phyloP scores from a whole-genome alignment of 768 basidiomycete genomes.

The Leccinum boreale region DNA sequence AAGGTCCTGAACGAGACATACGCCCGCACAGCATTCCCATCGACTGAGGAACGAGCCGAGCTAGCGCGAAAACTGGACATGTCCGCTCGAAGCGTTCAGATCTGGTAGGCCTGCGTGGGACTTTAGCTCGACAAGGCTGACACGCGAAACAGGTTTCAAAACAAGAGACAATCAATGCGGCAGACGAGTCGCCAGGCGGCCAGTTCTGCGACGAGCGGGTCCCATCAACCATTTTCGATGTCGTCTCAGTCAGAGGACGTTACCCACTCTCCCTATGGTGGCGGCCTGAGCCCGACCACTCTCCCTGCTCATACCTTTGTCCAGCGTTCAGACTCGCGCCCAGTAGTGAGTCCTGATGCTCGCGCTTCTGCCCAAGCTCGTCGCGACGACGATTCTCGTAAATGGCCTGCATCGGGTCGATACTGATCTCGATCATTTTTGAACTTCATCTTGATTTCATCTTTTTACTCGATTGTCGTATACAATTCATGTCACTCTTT shows the following conservation, averaged over 20 bases:
- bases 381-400: slow-evolving; percentile 46
- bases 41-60: slow-evolving; percentile 79
- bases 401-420: slow-evolving; percentile 44
- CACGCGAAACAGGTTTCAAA: slow-evolving; percentile 67
- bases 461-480: slow-evolving; percentile 30
- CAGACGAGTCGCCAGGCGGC: slow-evolving; percentile 68
- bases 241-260: slow-evolving; percentile 34
- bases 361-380: slow-evolving; percentile 35
- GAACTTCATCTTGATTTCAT: slow-evolving; percentile 33
- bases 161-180: slow-evolving; percentile 80
- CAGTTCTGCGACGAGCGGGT: slow-evolving; percentile 39
- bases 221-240: slow-evolving; percentile 51
- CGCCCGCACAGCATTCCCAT: slow-evolving; percentile 79
- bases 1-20: slow-evolving; percentile 81
- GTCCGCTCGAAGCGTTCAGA: slow-evolving; percentile 83
- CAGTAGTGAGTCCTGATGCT: slow-evolving; percentile 30
- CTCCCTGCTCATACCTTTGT: slow-evolving; percentile 36
- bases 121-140: slow-evolving; percentile 17
- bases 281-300: slow-evolving; percentile 30
- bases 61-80: slow-evolving; percentile 77
- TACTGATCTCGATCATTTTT: slow-evolving; percentile 39
- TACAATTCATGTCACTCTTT: slow-evolving; percentile 34
- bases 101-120: slow-evolving; percentile 53
- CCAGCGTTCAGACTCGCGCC: slow-evolving; percentile 40
- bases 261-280: slow-evolving; percentile 34